Base-by-base conservation (phyloP, 2,329 filamentous ascomycete genomes). In the Exophiala lecanii-corni region DNA sequence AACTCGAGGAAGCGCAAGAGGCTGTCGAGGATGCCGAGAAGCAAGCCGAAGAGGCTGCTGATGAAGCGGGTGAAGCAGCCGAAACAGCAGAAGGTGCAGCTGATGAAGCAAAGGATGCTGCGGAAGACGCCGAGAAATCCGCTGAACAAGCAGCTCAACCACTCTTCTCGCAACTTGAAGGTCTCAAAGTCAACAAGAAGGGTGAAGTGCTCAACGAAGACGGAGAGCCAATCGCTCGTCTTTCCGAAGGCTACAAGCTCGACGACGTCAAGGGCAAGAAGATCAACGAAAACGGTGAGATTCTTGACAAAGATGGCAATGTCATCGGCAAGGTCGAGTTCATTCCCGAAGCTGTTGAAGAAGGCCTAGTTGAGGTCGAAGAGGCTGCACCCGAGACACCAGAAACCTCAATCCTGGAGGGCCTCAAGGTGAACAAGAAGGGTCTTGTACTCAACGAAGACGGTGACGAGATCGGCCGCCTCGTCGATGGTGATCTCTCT, bases 161-260 rank as follows among this genome's bases (percentile, higher is more conserved):
- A 18, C 55, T 60, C 31, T 42, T 59, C 7, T 50, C 56, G 3
- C 57, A 59, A 32, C 52, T 61, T 18, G 54, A 57, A 48, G 70
- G 74, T 40, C 61, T 75, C 25, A 76, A 76, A 63, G 73, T 77
- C 64, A 77, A 76, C 63, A 77, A 77, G 69, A 76, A 76, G 62
- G 74, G 74, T 34, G 51, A 63, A 49, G 57, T 63, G 12, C 34
- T 60, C 45, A 59, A 63, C 30, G 60, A 60, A 36, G 57, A 62
- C 21, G 73, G 73, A 17, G 74, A 76, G 46, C 61, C 66, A 5
- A 73, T 76, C 51, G 74, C 72, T 21, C 70, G 74, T 54, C 69
- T 77, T 31, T 59, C 62, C 30, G 72, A 75, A 52, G 58, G 58
- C 23, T 57, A 54, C 13, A 54, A 58, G 18, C 45, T 56, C n/a